phyloP scores from a whole-genome alignment of 139 green algal genomes.

The Axilococcus clingmanii region DNA sequence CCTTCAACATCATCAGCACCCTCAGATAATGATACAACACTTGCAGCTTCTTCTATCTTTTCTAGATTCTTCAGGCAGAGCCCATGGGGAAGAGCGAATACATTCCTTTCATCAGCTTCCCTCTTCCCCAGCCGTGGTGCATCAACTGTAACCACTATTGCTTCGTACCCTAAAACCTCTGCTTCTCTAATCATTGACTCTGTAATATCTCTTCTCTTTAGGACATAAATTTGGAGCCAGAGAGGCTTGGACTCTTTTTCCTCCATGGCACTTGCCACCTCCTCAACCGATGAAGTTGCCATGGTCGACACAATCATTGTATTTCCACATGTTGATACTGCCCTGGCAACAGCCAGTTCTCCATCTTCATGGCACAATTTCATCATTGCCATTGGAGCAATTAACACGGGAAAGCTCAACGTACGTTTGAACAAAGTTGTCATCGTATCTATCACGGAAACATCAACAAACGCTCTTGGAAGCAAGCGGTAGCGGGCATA shows the following conservation, averaged over 20 bases:
- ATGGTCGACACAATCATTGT: constrained; percentile 68
- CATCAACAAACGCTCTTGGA: constrained; percentile 50
- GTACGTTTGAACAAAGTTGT: constrained; percentile 24
- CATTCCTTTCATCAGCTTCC: constrained; percentile 60
- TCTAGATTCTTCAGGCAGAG: constrained; percentile 47
- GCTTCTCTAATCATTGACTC: constrained; percentile 50
- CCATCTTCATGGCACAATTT: constrained; percentile 58
- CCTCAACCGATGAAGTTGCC: constrained; percentile 38
- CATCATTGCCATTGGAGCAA: constrained; percentile 83
- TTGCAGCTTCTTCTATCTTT: constrained; percentile 1
- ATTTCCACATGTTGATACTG: constrained; percentile 22
- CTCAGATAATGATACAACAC: background rate
- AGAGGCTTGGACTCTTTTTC: constrained; percentile 17
- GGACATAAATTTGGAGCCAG: constrained; percentile 61
- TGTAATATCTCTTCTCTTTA: constrained; percentile 51
- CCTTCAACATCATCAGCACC: background rate
- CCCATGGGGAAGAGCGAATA: constrained; percentile 40
- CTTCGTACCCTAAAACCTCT: constrained; percentile 56
- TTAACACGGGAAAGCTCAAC: constrained; percentile 49
- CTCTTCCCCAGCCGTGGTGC: constrained; percentile 59
- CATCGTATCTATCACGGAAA: constrained; percentile 34
- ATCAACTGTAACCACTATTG: constrained; percentile 82
- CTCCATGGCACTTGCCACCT: constrained; percentile 29
- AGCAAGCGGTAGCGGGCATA: constrained; percentile 44
- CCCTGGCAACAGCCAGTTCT: constrained; percentile 49